These are phyloP conservation scores for Pseudogymnoascus sp. DNA, from an alignment of 2,329 filamentous ascomycete genomes.

Conservation along the genomic window DNA sequence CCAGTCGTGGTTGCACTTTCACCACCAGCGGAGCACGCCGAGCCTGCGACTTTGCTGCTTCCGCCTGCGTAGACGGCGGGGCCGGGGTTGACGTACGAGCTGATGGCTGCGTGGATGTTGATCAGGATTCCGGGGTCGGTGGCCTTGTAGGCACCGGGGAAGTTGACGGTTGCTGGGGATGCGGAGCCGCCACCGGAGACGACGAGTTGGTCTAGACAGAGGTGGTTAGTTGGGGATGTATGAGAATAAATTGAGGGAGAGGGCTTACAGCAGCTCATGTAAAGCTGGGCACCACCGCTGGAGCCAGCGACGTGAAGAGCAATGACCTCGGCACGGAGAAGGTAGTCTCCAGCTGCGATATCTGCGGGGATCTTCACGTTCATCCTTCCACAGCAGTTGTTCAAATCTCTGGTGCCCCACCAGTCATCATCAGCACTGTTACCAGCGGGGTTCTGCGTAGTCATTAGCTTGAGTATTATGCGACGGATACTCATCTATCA, in stretches of 20 bases:
- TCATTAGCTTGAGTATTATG: background rate
- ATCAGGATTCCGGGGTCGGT: slow-evolving; percentile 14
- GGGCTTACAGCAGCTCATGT: slow-evolving; percentile 34
- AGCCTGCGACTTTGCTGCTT: slow-evolving; percentile 15
- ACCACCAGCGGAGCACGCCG: slow-evolving; percentile 13
- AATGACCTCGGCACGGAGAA: slow-evolving; percentile 24
- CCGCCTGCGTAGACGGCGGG: slow-evolving; percentile 26
- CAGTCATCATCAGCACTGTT: background rate
- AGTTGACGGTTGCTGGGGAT: slow-evolving; percentile 34
- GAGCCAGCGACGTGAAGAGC: slow-evolving; percentile 27
- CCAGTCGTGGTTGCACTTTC: slow-evolving; percentile 14
- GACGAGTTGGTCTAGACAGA: slow-evolving; percentile 35
- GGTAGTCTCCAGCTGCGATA: slow-evolving; percentile 10
- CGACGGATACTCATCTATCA: background rate
- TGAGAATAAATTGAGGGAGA: slow-evolving; percentile 30
- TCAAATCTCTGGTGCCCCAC: slow-evolving; percentile 3
- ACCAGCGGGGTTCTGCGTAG: background rate
- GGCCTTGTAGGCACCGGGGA: slow-evolving; percentile 14
- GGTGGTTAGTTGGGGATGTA: slow-evolving; percentile 37
- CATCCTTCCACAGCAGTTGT: slow-evolving; percentile 33
- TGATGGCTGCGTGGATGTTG: slow-evolving; percentile 25
- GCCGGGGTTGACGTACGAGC: slow-evolving; percentile 33
- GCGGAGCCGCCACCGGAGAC: slow-evolving; percentile 37
- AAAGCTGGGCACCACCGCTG: slow-evolving; percentile 37
- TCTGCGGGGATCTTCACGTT: slow-evolving; percentile 6